A percentile compares a stretch with the other conserved stretches of the same genome.
Evolutionary conservation across 495 filamentous ascomycete genomes (phyloP).

Genomic region (Penicillium angulare): DNA sequence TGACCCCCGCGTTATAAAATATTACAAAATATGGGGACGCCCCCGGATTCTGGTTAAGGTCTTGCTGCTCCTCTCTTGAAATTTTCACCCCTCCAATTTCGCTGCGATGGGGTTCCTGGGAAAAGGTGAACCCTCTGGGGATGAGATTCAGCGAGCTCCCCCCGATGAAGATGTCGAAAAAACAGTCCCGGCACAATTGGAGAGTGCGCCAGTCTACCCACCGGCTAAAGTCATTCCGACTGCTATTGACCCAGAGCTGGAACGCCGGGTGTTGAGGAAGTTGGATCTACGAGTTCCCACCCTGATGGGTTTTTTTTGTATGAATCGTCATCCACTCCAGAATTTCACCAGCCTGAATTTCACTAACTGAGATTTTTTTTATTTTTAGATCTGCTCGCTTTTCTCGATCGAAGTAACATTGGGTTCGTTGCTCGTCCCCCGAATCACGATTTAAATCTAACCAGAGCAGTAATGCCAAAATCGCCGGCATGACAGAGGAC

Average conservation of each 20-base stretch:
- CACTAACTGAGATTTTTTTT: not conserved
- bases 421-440: conserved; percentile 36
- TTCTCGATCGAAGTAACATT: conserved; percentile 69
- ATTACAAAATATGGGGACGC: conserved; percentile 1
- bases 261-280: conserved; percentile 58
- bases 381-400: conserved; percentile 57
- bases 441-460: not conserved
- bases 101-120: conserved; percentile 31
- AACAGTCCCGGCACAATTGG: conserved; percentile 22
- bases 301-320: conserved; percentile 54
- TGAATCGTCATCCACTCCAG: conserved; percentile 9
- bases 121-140: conserved; percentile 21
- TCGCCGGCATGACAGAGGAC: conserved; percentile 50
- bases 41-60: not conserved
- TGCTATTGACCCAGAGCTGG: conserved; percentile 51
- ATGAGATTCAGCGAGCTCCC: conserved; percentile 25
- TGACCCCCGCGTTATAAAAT: not conserved
- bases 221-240: not conserved
- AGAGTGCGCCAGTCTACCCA: conserved; percentile 23
- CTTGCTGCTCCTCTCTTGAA: not conserved
- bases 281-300: conserved; percentile 54
- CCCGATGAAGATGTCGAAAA: conserved; percentile 33
- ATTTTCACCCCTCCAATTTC: not conserved
- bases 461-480: conserved; percentile 60
- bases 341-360: not conserved